These are phyloP conservation scores for Apiospora kogelbergensis DNA, from an alignment of 2,329 filamentous ascomycete genomes.

Conservation along the genomic window DNA sequence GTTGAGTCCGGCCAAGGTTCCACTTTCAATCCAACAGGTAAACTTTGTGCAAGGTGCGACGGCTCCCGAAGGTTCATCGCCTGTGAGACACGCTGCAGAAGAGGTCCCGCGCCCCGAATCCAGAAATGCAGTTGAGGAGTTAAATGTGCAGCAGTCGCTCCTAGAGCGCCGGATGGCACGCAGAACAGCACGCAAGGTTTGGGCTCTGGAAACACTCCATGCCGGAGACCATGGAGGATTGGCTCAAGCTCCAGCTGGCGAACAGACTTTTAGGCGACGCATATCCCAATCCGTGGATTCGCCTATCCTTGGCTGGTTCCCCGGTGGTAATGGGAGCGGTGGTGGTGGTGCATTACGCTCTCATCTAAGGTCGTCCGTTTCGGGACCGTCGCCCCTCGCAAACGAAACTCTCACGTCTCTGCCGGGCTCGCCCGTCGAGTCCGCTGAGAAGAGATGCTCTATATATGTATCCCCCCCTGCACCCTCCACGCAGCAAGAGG, in stretches of 20 bases:
- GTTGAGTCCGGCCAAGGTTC: neutral
- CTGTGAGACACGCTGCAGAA: slow-evolving; percentile 11
- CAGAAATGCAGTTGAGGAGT: slow-evolving; percentile 11
- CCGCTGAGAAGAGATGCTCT: neutral
- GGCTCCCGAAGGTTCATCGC: neutral
- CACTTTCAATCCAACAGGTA: neutral
- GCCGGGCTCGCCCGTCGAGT: neutral
- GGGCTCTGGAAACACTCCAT: slow-evolving; percentile 21
- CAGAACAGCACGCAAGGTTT: slow-evolving; percentile 17
- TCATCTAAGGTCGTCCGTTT: neutral
- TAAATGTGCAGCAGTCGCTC: slow-evolving; percentile 16
- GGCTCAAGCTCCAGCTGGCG: slow-evolving; percentile 1
- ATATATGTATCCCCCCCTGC: neutral
- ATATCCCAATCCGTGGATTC: slow-evolving; percentile 20
- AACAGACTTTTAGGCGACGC: slow-evolving; percentile 4
- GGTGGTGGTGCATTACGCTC: slow-evolving; percentile 6
- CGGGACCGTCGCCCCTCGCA: slow-evolving; percentile 2
- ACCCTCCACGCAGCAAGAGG: slow-evolving; percentile 10
- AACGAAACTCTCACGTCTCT: neutral
- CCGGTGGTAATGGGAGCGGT: slow-evolving; percentile 1
- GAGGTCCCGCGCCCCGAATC: neutral
- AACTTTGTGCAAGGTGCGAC: neutral
- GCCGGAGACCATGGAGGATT: neutral
- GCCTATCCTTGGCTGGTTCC: slow-evolving; percentile 25
- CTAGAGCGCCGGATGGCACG: slow-evolving; percentile 23